Percentiles rank a stretch among this genome's conserved stretches.
These are phyloP conservation scores for Antitrichia curtipendula DNA, from an alignment of 225 moss, liverwort and hornwort species.

Conservation along the genomic window DNA sequence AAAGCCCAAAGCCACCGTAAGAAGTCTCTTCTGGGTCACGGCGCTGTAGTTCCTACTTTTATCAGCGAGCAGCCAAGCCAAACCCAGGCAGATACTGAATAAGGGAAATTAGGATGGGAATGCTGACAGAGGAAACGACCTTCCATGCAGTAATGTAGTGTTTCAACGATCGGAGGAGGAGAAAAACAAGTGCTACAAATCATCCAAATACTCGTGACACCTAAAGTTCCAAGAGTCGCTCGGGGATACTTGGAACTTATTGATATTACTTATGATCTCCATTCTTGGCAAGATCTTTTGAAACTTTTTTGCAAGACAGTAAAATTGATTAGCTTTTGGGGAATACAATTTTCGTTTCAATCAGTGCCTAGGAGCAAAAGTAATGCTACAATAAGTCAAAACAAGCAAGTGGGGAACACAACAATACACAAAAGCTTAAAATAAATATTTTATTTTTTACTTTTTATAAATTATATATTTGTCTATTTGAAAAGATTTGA, in stretches of 20 bases:
- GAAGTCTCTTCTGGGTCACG: background rate
- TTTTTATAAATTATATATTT: background rate
- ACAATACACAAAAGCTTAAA: background rate
- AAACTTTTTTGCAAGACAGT: background rate
- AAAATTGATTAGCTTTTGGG: background rate
- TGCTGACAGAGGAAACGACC: background rate
- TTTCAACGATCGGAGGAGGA: background rate
- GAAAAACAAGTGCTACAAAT: background rate
- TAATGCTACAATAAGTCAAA: background rate
- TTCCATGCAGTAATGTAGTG: background rate
- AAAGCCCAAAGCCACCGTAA: slow-evolving; percentile 57
- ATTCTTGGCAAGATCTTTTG: background rate
- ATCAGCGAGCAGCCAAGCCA: background rate
- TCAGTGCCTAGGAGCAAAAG: accelerated
- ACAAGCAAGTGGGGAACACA: accelerated
- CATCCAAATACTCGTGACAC: background rate
- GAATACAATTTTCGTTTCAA: background rate
- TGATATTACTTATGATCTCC: background rate
- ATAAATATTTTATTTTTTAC: background rate
- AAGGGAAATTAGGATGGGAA: background rate
- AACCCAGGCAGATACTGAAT: background rate
- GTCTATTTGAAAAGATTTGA: too few species aligned
- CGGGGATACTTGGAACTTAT: background rate
- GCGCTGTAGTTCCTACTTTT: background rate
- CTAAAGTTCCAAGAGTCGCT: background rate